Base-by-base conservation (phyloP, 306 rosid species). In the Dicorynia guianensis region DNA sequence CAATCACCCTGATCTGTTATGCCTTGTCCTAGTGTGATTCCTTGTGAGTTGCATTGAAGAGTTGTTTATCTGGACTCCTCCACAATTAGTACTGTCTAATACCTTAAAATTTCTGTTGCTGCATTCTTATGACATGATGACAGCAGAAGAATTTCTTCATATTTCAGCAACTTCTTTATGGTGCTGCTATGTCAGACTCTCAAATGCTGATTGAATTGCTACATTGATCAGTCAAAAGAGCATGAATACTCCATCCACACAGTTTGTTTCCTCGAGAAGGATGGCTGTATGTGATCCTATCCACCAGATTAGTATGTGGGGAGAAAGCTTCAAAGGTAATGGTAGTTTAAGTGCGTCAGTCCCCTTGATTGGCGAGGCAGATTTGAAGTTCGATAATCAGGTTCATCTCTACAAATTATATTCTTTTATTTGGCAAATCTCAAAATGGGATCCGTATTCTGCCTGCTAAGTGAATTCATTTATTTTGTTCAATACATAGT, bases 261-360 rank as follows among this genome's bases (percentile, higher is more conserved):
- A 92, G 58, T 90, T 90, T 62, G 90, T 89, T 78, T 74, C 87
- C 72, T 65, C 89, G 1, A 85, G 97, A 58, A 89, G 98, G 87
- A 92, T 96, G 96, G 82, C 85, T 30, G 84, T 85, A 7, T 96
- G 89, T 70, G 98, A 96, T 79, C 97, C 99, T 33, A 81, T 96
- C 49, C 93, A 92, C 81, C 98, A 84, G 79, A 85, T 96, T 87
- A 79, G 78, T 80, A 90, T 87, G 92, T 96, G 99, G 99, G 99
- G 87, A 48, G 98, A 92, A 80, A 75, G 75, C 68, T 93, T 87
- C 81, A 89, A 81, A 76, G 76, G 72, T 75, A 86, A 85, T 70
- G 88, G 86, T 25, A 86, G 79, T 81, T 76, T 92, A 59, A 76
- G 74, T 63, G 70, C 92, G n/a, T 63, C 93, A 9, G 63, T 88